Evolutionary conservation across 2,329 filamentous ascomycete species (phyloP).

Genomic region (Truncatella angustata): DNA sequence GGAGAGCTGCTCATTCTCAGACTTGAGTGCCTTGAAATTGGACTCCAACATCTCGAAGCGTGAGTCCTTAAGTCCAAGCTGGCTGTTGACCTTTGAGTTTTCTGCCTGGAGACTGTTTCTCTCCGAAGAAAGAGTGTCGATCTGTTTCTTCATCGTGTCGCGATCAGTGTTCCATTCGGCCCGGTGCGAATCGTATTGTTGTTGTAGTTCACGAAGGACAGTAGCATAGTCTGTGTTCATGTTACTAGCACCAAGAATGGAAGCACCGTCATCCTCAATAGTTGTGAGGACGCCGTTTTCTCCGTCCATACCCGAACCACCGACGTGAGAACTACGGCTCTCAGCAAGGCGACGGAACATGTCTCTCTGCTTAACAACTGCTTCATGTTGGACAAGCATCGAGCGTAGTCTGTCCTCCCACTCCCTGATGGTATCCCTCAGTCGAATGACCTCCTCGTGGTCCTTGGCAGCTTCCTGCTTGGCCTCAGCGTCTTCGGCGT

Average conservation of each 20-base stretch:
- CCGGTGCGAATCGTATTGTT: constrained; percentile 85
- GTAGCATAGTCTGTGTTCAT: constrained; percentile 72
- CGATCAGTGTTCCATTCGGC: constrained; percentile 82
- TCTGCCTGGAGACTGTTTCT: constrained; percentile 82
- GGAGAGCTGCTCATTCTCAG: constrained; percentile 82
- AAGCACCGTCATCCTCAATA: constrained; percentile 59
- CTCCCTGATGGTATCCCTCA: constrained; percentile 71
- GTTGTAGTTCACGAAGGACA: constrained; percentile 82
- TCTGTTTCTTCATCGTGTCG: constrained; percentile 78
- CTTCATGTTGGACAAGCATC: constrained; percentile 81
- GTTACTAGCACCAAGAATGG: constrained; percentile 49
- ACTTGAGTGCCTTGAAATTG: constrained; percentile 81
- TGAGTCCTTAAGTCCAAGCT: constrained; percentile 77
- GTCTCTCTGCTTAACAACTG: constrained; percentile 91
- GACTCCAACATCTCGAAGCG: constrained; percentile 86
- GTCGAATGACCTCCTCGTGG: constrained; percentile 69
- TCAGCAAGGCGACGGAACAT: constrained; percentile 96
- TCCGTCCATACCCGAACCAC: constrained; percentile 67
- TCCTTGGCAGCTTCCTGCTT: constrained; percentile 63
- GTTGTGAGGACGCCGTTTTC: constrained; percentile 56
- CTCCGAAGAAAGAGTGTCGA: constrained; percentile 76
- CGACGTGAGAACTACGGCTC: constrained; percentile 59
- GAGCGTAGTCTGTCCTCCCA: constrained; percentile 82
- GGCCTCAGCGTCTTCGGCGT: constrained; percentile 73
- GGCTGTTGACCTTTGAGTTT: constrained; percentile 74